Evolutionary conservation across 75 land plant genomes (phyloP).

Genomic region (Pinus albicaulis): DNA sequence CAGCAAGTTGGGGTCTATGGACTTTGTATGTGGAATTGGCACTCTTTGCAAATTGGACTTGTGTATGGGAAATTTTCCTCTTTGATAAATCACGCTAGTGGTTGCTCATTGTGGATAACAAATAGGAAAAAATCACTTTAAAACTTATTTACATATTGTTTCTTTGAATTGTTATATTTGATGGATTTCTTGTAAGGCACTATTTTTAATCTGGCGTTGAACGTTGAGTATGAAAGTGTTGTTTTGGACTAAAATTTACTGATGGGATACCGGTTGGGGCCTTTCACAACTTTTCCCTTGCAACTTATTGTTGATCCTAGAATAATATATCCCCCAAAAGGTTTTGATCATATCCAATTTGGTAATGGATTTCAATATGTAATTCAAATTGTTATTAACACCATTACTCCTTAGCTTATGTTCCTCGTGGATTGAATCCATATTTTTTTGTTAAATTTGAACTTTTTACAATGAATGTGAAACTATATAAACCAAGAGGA

Average conservation of each 20-base stretch:
- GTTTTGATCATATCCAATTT: background rate
- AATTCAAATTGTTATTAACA: background rate
- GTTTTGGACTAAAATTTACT: background rate
- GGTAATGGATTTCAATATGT: background rate
- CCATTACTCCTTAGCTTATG: background rate
- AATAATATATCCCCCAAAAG: no score
- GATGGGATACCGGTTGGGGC: background rate
- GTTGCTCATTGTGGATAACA: background rate
- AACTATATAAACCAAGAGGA: background rate
- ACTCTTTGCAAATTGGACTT: background rate
- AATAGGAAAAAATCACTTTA: background rate
- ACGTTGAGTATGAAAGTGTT: background rate
- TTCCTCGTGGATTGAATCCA: background rate
- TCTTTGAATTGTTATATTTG: background rate
- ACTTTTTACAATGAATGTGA: background rate
- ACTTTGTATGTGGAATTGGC: background rate
- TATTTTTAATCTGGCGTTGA: background rate
- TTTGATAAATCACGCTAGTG: background rate
- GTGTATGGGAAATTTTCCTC: no score
- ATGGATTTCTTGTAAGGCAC: background rate
- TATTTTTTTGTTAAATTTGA: background rate
- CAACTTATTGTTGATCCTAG: no score
- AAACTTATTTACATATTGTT: background rate
- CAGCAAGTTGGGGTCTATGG: background rate
- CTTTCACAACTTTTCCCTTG: background rate